Evolutionary conservation across 257 asterid genomes (phyloP).

Genomic region (Solanum peruvianum): DNA sequence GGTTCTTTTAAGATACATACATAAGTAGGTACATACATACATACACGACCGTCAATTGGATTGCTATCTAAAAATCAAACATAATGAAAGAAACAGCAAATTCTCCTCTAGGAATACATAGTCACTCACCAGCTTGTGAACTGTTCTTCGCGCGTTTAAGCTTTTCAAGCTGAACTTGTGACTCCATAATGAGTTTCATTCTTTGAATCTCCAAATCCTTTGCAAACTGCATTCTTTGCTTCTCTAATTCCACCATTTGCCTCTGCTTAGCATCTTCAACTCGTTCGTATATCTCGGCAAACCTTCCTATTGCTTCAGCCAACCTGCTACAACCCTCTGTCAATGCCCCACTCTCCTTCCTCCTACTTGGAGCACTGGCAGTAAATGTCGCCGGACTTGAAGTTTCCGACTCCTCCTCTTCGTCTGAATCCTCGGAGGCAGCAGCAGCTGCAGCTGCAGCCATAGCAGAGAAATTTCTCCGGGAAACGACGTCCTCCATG

Average conservation of each 20-base stretch:
- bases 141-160: slow-evolving; percentile 37
- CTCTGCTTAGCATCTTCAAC: slow-evolving; percentile 77
- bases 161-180: slow-evolving; percentile 60
- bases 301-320: slow-evolving; percentile 60
- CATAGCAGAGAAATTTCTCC: slow-evolving; percentile 58
- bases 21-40: not conserved
- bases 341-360: slow-evolving; percentile 15
- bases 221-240: slow-evolving; percentile 71
- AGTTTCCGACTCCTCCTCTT: slow-evolving; percentile 24
- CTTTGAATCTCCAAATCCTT: slow-evolving; percentile 84
- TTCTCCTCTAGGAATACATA: not conserved
- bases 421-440: slow-evolving; percentile 27
- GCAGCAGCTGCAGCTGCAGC: slow-evolving; percentile 60
- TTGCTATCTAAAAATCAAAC: not conserved
- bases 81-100: not conserved
- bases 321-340: slow-evolving; percentile 39
- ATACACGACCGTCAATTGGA: not conserved
- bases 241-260: slow-evolving; percentile 86
- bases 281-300: slow-evolving; percentile 52
- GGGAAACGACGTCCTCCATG: slow-evolving; percentile 21
- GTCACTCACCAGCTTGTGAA: slow-evolving; percentile 36
- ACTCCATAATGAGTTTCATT: slow-evolving; percentile 65
- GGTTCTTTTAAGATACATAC: not conserved
- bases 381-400: not conserved
- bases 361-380: not conserved